phyloP scores from a whole-genome alignment of 1,284 basidiomycete genomes.

The Ganoderma resinaceum region DNA sequence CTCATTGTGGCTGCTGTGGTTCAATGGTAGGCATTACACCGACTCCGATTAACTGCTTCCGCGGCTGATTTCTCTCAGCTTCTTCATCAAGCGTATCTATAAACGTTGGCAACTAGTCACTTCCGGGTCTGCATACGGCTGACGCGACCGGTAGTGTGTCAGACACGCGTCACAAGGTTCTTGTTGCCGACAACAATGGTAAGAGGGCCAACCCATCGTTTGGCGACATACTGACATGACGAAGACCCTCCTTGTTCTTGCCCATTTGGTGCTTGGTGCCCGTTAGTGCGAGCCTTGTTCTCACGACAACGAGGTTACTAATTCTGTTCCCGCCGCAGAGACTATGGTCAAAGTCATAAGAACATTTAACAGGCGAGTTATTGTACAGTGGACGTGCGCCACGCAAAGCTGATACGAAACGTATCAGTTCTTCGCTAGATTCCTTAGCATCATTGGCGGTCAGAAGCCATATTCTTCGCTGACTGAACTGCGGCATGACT shows the following conservation, averaged over 20 bases:
- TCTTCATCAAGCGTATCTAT: constrained; percentile 31
- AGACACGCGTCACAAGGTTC: constrained; percentile 20
- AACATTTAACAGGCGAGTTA: constrained; percentile 22
- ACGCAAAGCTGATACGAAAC: background rate
- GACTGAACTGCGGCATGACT: background rate
- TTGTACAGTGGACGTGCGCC: too few relatives aligned
- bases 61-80: constrained; percentile 9
- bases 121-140: background rate
- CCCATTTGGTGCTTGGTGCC: constrained; percentile 24
- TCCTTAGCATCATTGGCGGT: constrained; percentile 27
- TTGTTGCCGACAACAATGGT: constrained; percentile 26
- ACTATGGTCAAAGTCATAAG: constrained; percentile 28
- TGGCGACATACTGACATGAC: background rate
- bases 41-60: background rate
- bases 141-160: constrained; percentile 19
- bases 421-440: constrained; percentile 7
- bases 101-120: constrained; percentile 13
- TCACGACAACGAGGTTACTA: too few relatives aligned
- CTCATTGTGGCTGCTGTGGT: constrained; percentile 28
- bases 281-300: constrained; percentile 13
- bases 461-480: background rate
- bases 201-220: background rate
- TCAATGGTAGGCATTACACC: constrained; percentile 16
- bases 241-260: constrained; percentile 23
- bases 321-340: constrained; percentile 10